phyloP scores from a whole-genome alignment of 1,284 basidiomycete species.

The Moniliophthora roreri region DNA sequence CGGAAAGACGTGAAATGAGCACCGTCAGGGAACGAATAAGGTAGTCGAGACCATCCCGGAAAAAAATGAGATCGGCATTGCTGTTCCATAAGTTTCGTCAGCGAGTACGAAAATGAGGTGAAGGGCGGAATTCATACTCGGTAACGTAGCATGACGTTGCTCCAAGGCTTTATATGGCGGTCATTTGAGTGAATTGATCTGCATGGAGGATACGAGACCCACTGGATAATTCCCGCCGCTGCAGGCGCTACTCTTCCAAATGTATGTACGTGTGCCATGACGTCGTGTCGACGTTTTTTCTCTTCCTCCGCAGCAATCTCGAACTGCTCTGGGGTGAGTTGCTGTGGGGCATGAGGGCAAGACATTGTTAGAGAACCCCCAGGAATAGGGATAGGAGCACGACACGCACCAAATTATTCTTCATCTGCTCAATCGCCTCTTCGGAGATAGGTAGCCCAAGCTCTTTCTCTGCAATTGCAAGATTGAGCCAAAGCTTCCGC shows the following conservation, averaged over 20 bases:
- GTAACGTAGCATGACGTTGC: slow-evolving; percentile 99
- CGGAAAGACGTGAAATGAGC: slow-evolving; percentile 85
- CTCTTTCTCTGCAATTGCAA: slow-evolving; percentile 96
- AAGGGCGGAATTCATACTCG: slow-evolving; percentile 57
- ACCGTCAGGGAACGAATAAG: slow-evolving; percentile 87
- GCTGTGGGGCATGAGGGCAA: slow-evolving; percentile 37
- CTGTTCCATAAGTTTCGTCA: slow-evolving; percentile 35
- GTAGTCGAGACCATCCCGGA: slow-evolving; percentile 84
- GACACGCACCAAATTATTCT: slow-evolving; percentile 74
- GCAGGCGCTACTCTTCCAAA: slow-evolving; percentile 94
- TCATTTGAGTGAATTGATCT: slow-evolving; percentile 8
- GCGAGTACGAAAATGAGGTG: not conserved
- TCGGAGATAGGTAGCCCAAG: slow-evolving; percentile 90
- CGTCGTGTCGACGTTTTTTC: slow-evolving; percentile 97
- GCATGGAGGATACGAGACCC: slow-evolving; percentile 26
- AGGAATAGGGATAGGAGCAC: not conserved
- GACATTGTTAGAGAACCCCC: not conserved
- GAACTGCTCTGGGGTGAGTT: slow-evolving; percentile 89
- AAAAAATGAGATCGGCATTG: slow-evolving; percentile 97
- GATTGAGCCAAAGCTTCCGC: slow-evolving; percentile 94
- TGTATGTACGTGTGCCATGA: slow-evolving; percentile 99
- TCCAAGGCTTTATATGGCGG: slow-evolving; percentile 63
- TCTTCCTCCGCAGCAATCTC: slow-evolving; percentile 92
- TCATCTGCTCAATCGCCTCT: slow-evolving; percentile 94
- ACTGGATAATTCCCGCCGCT: slow-evolving; percentile 98